A percentile compares a stretch with the other conserved stretches of the same genome.
phyloP scores from a whole-genome alignment of 2,329 filamentous ascomycete species.

The Fusarium scirpi region DNA sequence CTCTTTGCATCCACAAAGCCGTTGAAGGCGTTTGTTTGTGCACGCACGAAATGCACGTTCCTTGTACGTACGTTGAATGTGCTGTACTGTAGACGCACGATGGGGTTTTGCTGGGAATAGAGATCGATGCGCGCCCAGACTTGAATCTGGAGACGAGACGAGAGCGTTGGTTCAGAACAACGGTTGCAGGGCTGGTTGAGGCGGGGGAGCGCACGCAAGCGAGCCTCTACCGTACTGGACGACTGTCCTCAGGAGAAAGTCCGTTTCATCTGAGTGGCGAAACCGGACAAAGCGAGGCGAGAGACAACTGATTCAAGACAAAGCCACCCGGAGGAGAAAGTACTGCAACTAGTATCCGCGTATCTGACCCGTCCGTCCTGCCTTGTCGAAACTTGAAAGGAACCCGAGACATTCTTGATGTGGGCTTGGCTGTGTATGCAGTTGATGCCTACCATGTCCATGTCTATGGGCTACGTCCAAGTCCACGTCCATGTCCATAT shows the following conservation, averaged over 20 bases:
- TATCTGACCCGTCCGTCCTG: constrained; percentile 11
- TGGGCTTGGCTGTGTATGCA: constrained; percentile 29
- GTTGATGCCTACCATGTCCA: constrained; percentile 28
- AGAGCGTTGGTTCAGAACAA: constrained; percentile 16
- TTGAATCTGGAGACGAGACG: constrained; percentile 7
- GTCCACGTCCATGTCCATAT: not conserved
- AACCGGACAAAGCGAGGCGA: constrained; percentile 20
- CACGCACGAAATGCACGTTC: constrained; percentile 29
- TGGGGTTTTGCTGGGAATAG: constrained; percentile 29
- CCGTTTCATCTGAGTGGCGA: constrained; percentile 43
- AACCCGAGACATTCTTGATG: constrained; percentile 35
- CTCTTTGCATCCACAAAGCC: constrained; percentile 34
- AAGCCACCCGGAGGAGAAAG: constrained; percentile 6
- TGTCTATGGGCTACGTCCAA: constrained; percentile 1
- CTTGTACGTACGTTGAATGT: constrained; percentile 15
- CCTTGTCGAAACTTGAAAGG: constrained; percentile 23
- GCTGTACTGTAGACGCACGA: constrained; percentile 39
- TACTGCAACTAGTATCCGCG: constrained; percentile 18
- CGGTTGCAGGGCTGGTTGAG: constrained; percentile 33
- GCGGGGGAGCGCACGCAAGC: constrained; percentile 13
- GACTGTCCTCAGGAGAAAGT: constrained; percentile 8
- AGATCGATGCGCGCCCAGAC: constrained; percentile 24
- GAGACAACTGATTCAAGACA: constrained; percentile 24
- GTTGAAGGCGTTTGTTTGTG: constrained; percentile 22
- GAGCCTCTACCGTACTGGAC: constrained; percentile 5